Evolutionary conservation across 306 rosid genomes (phyloP).

Genomic region (Alnus rubra): DNA sequence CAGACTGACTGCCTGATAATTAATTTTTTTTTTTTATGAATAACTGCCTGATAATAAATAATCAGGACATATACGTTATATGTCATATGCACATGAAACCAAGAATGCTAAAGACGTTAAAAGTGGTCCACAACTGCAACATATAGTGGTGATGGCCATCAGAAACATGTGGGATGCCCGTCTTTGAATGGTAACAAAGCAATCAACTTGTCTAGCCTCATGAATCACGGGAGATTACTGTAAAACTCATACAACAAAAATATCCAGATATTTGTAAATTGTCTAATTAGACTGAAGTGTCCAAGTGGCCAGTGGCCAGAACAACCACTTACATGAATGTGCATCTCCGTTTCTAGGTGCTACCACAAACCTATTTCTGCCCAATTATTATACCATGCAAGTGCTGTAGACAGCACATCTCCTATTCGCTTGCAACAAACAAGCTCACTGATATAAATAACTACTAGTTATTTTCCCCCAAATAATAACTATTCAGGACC

Average conservation of each 20-base stretch:
- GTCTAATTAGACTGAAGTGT: background rate
- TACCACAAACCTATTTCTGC: background rate
- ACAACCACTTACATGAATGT: background rate
- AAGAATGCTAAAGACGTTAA: background rate
- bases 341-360: background rate
- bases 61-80: background rate
- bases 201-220: background rate
- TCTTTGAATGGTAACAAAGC: background rate
- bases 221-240: background rate
- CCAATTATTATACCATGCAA: background rate
- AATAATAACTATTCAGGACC: background rate
- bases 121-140: background rate
- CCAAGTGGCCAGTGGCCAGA: background rate
- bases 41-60: background rate
- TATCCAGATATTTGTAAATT: background rate
- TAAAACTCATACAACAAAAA: background rate
- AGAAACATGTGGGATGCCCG: background rate
- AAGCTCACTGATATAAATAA: background rate
- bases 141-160: background rate
- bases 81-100: background rate
- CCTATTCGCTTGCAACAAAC: slow-evolving; percentile 8
- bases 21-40: no score
- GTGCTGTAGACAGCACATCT: background rate
- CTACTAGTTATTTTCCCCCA: no score
- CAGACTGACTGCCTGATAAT: background rate